A percentile compares a stretch with the other conserved stretches of the same genome.
These are phyloP conservation scores for Aspergillus campestris DNA, from an alignment of 495 filamentous ascomycete genomes.

Conservation along the genomic window DNA sequence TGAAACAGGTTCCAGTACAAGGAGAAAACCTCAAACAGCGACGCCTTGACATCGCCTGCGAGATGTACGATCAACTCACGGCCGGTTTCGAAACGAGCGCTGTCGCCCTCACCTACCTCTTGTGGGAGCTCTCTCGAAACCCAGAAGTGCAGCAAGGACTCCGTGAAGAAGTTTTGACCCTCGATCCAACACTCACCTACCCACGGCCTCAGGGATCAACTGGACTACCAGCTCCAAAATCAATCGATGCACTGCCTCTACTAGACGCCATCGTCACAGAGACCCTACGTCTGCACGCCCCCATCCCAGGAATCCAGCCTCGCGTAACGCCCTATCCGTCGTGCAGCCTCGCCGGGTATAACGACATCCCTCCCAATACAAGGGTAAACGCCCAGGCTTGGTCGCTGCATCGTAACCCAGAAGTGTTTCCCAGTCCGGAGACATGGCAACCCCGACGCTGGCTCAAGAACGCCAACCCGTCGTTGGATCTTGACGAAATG, in stretches of 20 bases:
- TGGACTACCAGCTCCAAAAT: constrained; percentile 48
- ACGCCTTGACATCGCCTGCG: constrained; percentile 52
- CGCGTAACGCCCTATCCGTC: constrained; percentile 54
- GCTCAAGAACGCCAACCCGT: constrained; percentile 36
- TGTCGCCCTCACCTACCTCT: constrained; percentile 62
- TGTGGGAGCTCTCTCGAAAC: constrained; percentile 57
- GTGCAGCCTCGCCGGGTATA: constrained; percentile 44
- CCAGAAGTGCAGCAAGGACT: constrained; percentile 49
- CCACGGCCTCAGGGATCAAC: constrained; percentile 9
- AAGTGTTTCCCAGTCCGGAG: constrained; percentile 52
- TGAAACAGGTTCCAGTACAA: constrained; percentile 23
- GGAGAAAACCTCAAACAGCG: constrained; percentile 18
- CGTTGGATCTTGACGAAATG: constrained; percentile 42
- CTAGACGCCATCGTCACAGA: constrained; percentile 70
- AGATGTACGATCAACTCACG: constrained; percentile 66
- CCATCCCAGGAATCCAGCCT: constrained; percentile 69
- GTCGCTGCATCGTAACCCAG: constrained; percentile 58
- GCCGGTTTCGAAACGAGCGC: constrained; percentile 76
- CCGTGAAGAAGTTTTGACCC: constrained; percentile 50
- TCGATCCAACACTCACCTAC: constrained; percentile 29
- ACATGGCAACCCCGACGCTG: constrained; percentile 55
- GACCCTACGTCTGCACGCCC: constrained; percentile 63
- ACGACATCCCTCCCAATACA: constrained; percentile 52
- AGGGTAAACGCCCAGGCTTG: constrained; percentile 64
- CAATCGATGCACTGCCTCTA: constrained; percentile 60